These are phyloP conservation scores for Phaseolus lunatus DNA, from an alignment of 306 rosid species.

Conservation along the genomic window DNA sequence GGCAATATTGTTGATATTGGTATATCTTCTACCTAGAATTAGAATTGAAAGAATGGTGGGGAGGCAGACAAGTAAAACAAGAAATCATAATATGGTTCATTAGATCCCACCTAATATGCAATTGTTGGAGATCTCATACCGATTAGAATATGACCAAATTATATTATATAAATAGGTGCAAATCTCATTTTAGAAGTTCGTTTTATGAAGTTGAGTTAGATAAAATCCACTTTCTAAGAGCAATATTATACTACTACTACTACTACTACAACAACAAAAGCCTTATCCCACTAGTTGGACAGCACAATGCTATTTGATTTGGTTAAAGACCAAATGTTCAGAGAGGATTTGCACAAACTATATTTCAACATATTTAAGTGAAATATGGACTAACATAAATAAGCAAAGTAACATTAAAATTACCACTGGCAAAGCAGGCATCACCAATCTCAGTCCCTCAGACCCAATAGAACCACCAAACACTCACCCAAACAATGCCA, in stretches of 20 bases:
- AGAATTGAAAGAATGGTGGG: not conserved
- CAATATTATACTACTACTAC: no score
- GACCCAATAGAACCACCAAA: not conserved
- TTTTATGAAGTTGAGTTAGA: no score
- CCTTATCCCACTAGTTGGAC: no score
- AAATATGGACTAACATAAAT: not conserved
- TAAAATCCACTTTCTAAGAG: no score
- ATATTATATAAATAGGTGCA: no score
- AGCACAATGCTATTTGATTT: no score
- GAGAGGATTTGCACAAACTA: not conserved
- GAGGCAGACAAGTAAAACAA: not conserved
- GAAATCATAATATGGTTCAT: not conserved
- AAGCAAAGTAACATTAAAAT: not conserved
- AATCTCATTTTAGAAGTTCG: no score
- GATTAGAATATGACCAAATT: no score
- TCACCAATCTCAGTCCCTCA: not conserved
- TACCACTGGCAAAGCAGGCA: not conserved
- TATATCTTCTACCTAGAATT: no score
- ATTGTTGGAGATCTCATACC: no score
- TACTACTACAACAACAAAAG: no score
- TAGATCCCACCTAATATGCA: not conserved
- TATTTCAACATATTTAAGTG: not conserved
- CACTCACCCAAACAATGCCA: not conserved
- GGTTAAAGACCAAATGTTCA: no score
- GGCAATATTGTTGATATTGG: not conserved